Evolutionary conservation across 164 flowering plant species (phyloP), one percentile per base, ranked within the genome.

Genomic region (Stephania cephalantha): DNA sequence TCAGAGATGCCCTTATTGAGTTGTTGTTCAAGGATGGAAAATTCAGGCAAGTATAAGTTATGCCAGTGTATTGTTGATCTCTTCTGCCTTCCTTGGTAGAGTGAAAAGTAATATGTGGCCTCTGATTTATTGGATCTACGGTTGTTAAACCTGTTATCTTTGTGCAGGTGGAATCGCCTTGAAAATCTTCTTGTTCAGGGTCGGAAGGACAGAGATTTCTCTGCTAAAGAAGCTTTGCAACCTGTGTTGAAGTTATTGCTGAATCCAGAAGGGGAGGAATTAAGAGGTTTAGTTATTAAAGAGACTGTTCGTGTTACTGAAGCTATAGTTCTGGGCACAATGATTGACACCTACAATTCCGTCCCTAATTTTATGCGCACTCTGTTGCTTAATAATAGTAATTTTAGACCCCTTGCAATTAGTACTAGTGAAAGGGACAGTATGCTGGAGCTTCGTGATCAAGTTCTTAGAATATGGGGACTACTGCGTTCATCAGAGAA

Each of bases 1-100:
- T 95, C 72, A 90, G 99, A 85, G 99, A 95, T 89, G 99, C 98
- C 76, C 90, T 95, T 42, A 84, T 95, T 79, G 98, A 95, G 89
- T 81, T 95, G 85, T 90, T 95, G 71, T 95, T 95, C 79, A 95
- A 95, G 86, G 98, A 93, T 83, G 96, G 97, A 63, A 95, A 69
- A 78, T 95, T 95, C 82, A 93, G 99, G 98, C 76, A 86, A 83
- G 91, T 76, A 18, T 30, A 9, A 25, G 9, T 65, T 64, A 10
- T 64, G 31, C 61, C 52, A 29, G 46, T 55, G 31, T 66, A 13
- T 44, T 63, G 17, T 35, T 76, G 20, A 8, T 70, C 48, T 13
- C 31, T 63, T 64, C 45, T 45, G 46, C 9, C 25, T 73, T 46
- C 5, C 9, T 55, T 72, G 64, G 46, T 61, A 42, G 12, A 52